Percentiles rank a stretch among this genome's conserved stretches.
phyloP scores from a whole-genome alignment of 2,329 filamentous ascomycete species.

The Acrocalymma vagum region DNA sequence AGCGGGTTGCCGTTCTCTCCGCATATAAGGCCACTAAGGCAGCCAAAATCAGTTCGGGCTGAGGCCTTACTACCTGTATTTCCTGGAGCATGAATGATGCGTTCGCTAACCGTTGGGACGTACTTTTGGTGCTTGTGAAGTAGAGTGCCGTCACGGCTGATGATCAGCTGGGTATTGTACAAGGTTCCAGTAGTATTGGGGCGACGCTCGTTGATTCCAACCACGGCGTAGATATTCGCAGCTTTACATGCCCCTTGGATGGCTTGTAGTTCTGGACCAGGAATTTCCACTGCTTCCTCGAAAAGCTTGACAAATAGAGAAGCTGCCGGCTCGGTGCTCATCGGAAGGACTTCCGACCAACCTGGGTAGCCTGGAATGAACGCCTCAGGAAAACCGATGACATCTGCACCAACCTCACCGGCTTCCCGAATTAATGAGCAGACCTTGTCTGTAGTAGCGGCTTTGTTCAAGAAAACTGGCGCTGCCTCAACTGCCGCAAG shows the following conservation, averaged over 20 bases:
- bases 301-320: constrained; percentile 5
- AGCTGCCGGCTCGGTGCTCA: too few relatives aligned
- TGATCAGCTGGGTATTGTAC: constrained; percentile 4
- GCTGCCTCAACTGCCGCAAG: too few relatives aligned
- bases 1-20: constrained; percentile 6
- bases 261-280: constrained; percentile 1
- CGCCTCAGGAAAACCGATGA: too few relatives aligned
- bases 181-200: constrained; percentile 3
- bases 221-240: constrained; percentile 3
- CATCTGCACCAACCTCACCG: too few relatives aligned
- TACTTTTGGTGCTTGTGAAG: constrained; percentile 7
- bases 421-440: too few relatives aligned
- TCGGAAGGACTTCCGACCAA: too few relatives aligned
- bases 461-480: too few relatives aligned
- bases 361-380: too few relatives aligned
- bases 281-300: constrained; percentile 3
- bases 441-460: too few relatives aligned
- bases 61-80: constrained; percentile 3
- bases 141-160: neutral
- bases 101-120: constrained; percentile 3
- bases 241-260: neutral
- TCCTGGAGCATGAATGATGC: constrained; percentile 2
- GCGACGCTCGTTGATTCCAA: constrained; percentile 8
- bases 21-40: constrained; percentile 2
- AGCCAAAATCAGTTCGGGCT: constrained; percentile 1